A percentile compares a stretch with the other conserved stretches of the same genome.
Conservation (phyloP, 148 eudicot species). For the Dysphania ambrosioides region DNA sequence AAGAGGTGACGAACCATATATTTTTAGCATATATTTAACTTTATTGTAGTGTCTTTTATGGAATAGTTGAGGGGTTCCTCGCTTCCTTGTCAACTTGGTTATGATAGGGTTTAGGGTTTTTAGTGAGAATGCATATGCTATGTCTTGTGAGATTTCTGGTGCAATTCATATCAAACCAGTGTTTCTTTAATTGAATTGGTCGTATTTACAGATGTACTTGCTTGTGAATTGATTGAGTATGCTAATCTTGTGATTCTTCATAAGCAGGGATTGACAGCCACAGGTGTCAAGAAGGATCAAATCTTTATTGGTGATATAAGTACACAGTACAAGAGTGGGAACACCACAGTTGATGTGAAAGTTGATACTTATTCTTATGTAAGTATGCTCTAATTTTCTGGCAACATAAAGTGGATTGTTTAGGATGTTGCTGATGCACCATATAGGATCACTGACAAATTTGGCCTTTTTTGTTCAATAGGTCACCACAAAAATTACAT, state of each 20-base stretch:
- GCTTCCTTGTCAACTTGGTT: too few relatives aligned
- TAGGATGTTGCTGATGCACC: slow-evolving; percentile 1
- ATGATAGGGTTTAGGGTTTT: too few relatives aligned
- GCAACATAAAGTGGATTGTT: not conserved
- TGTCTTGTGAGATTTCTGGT: not conserved
- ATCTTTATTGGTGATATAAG: slow-evolving; percentile 75
- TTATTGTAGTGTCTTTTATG: too few relatives aligned
- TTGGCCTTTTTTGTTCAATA: slow-evolving; percentile 26
- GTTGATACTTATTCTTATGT: slow-evolving; percentile 84
- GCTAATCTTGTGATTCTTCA: not conserved
- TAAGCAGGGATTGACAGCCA: slow-evolving; percentile 77
- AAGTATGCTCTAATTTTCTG: slow-evolving; percentile 21
- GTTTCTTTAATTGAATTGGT: not conserved
- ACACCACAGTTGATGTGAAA: slow-evolving; percentile 72
- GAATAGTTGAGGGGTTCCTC: too few relatives aligned
- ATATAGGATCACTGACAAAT: not conserved
- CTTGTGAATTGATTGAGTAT: not conserved
- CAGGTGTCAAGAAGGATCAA: slow-evolving; percentile 73
- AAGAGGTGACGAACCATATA: too few relatives aligned
- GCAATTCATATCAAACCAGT: not conserved
- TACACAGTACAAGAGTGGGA: slow-evolving; percentile 68
- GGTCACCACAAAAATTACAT: slow-evolving; percentile 75
- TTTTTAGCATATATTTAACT: too few relatives aligned
- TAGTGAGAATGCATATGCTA: not conserved
- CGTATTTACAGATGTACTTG: not conserved